Evolutionary conservation across 2,329 filamentous ascomycete species (phyloP).

Genomic region (Alternaria sp.): DNA sequence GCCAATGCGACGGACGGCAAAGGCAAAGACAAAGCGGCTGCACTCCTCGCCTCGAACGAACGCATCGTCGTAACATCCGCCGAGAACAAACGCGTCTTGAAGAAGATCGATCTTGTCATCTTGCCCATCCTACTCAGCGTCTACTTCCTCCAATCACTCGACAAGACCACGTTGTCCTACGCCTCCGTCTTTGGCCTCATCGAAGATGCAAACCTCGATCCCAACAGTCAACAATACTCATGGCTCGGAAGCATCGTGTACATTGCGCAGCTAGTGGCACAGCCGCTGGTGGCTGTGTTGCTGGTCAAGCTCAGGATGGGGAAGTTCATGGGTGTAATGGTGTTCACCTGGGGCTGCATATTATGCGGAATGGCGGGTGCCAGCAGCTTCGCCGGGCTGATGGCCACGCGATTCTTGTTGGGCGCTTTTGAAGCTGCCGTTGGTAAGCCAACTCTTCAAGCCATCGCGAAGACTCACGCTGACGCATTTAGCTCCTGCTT

Average conservation of each 20-base stretch:
- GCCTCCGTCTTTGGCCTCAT: conserved; percentile 69
- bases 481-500: conserved; percentile 34
- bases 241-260: conserved; percentile 62
- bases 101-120: conserved; percentile 59
- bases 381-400: conserved; percentile 64
- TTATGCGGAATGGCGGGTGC: conserved; percentile 68
- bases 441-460: conserved; percentile 22
- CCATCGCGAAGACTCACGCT: not conserved
- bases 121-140: conserved; percentile 64
- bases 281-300: conserved; percentile 60
- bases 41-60: conserved; percentile 56
- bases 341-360: conserved; percentile 61
- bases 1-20: not conserved
- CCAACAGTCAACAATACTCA: conserved; percentile 58
- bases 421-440: conserved; percentile 71
- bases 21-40: conserved; percentile 56
- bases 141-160: conserved; percentile 68
- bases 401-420: conserved; percentile 68
- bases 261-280: conserved; percentile 61
- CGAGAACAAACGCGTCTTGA: conserved; percentile 60
- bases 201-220: conserved; percentile 62
- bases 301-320: conserved; percentile 67
- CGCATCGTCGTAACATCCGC: conserved; percentile 58
- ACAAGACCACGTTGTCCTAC: conserved; percentile 68
- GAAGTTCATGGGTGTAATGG: conserved; percentile 63